phyloP scores from a whole-genome alignment of 495 filamentous ascomycete species.

The Astrothelium subdiscretum region DNA sequence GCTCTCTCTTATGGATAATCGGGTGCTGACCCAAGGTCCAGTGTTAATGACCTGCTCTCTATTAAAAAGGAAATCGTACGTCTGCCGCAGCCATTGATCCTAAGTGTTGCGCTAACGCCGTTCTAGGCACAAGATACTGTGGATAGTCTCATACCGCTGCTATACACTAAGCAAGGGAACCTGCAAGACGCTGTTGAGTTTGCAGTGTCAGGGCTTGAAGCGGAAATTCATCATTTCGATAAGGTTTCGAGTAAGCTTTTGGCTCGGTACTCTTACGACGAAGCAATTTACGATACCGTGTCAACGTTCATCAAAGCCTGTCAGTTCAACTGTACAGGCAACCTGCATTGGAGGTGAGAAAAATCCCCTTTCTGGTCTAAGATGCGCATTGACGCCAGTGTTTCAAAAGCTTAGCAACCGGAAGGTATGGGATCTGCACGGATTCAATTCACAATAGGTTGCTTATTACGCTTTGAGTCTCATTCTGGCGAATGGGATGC shows the following conservation, averaged over 20 bases:
- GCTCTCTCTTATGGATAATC: background rate
- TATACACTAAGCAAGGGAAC: slow-evolving; percentile 12
- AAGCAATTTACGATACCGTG: slow-evolving; percentile 3
- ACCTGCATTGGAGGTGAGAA: slow-evolving; percentile 17
- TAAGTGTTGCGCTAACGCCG: background rate
- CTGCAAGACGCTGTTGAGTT: slow-evolving; percentile 9
- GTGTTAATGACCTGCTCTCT: slow-evolving; percentile 26
- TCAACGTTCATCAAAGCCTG: slow-evolving; percentile 15
- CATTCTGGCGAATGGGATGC: too few species aligned
- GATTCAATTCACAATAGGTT: background rate
- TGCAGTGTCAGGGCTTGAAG: slow-evolving; percentile 5
- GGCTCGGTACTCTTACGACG: background rate
- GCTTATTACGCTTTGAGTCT: background rate
- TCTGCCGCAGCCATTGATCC: too few species aligned
- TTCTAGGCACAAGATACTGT: slow-evolving; percentile 10
- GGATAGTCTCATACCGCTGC: slow-evolving; percentile 9
- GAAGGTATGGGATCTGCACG: slow-evolving; percentile 5
- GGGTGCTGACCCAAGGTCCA: background rate
- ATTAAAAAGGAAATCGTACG: slow-evolving; percentile 26
- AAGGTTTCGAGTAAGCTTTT: slow-evolving; percentile 4
- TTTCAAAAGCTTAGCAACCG: slow-evolving; percentile 3
- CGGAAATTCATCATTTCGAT: slow-evolving; percentile 11
- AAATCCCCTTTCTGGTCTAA: background rate
- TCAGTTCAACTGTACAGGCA: slow-evolving; percentile 18
- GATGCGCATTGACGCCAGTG: background rate